A percentile compares a stretch with the other conserved stretches of the same genome.
Evolutionary conservation across 1,284 basidiomycete genomes (phyloP).

Genomic region (Sporisorium scitamineum): DNA sequence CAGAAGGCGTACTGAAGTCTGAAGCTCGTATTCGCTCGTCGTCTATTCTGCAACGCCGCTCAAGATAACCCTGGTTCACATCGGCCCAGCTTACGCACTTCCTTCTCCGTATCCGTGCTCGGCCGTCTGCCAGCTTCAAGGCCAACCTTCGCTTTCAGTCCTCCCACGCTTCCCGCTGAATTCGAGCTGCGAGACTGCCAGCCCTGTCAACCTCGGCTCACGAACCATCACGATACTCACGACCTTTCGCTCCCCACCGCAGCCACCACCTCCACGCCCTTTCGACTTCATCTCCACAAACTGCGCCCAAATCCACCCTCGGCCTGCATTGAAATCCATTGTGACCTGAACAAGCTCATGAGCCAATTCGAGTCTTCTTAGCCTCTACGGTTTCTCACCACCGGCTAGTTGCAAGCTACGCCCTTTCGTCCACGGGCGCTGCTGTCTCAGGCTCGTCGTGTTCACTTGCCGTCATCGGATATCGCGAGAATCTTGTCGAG

Average conservation of each 20-base stretch:
- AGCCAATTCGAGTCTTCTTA: neutral
- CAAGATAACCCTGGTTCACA: neutral
- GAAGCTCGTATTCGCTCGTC: neutral
- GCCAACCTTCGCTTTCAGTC: neutral
- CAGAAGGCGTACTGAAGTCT: neutral
- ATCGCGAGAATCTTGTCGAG: too few species aligned
- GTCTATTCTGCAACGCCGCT: too few species aligned
- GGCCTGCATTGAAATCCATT: neutral
- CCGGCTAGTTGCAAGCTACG: neutral
- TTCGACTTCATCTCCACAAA: constrained; percentile 1
- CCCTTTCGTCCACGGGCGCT: neutral
- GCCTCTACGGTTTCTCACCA: neutral
- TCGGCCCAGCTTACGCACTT: neutral
- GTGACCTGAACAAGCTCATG: constrained; percentile 1
- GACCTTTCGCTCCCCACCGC: constrained; percentile 6
- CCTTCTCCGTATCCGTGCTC: neutral
- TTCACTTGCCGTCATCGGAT: neutral
- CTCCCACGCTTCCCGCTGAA: neutral
- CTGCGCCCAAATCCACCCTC: neutral
- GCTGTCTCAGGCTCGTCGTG: neutral
- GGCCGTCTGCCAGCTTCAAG: neutral
- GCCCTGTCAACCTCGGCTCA: neutral
- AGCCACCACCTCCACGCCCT: neutral
- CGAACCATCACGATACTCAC: constrained; percentile 37
- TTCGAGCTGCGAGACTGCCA: neutral